Evolutionary conservation across 108 stramenopile genomes (phyloP).

Genomic region (Pseudonitzschia multistriata): DNA sequence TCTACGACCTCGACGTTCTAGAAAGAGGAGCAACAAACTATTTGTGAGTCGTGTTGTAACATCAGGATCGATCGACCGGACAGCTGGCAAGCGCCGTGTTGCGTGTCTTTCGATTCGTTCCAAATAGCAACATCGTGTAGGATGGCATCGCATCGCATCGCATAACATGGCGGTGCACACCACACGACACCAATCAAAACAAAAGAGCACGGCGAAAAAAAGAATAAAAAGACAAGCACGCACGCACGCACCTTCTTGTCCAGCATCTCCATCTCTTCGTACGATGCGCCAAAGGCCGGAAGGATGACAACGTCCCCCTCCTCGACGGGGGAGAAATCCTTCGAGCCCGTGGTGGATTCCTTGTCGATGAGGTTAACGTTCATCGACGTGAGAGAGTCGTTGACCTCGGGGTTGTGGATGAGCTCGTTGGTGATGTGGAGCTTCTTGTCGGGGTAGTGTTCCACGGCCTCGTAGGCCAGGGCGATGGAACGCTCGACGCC

Average conservation of each 20-base stretch:
- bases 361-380: slow-evolving; percentile 90
- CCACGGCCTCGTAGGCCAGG: slow-evolving; percentile 89
- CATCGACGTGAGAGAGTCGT: slow-evolving; percentile 87
- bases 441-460: slow-evolving; percentile 84
- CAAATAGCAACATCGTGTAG: not conserved
- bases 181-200: no score
- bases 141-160: not conserved
- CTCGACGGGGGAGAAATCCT: slow-evolving; percentile 75
- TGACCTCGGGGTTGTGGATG: slow-evolving; percentile 97
- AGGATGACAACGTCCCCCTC: slow-evolving; percentile 95
- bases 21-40: not conserved
- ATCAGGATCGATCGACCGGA: not conserved
- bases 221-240: no score
- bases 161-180: not conserved
- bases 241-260: slow-evolving; percentile 47
- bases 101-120: not conserved
- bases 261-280: slow-evolving; percentile 88
- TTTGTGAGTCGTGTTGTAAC: not conserved
- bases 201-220: not conserved
- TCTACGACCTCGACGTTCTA: slow-evolving; percentile 94
- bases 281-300: slow-evolving; percentile 94
- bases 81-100: not conserved
- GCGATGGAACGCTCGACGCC: slow-evolving; percentile 92
- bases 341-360: slow-evolving; percentile 54
- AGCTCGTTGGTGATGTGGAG: slow-evolving; percentile 96